Evolutionary conservation across 2,329 filamentous ascomycete species (phyloP).

Genomic region (Phaeoacremonium minimum): DNA sequence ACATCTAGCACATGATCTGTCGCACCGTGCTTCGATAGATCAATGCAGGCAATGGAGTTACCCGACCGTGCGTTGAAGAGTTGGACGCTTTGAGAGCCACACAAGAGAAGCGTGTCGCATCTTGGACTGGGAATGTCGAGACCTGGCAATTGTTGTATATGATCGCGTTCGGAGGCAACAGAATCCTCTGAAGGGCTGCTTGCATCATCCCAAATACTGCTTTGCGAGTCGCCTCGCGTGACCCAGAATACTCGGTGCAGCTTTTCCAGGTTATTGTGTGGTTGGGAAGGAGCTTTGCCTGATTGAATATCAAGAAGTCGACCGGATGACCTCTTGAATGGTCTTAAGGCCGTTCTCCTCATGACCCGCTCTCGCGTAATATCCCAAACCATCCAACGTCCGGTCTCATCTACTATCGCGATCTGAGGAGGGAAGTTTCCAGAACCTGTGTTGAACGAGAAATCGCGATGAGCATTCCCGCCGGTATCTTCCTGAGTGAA

Average conservation of each 20-base stretch:
- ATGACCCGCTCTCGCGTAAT: conserved; percentile 33
- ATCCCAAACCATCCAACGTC: conserved; percentile 67
- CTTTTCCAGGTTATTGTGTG: too few relatives aligned
- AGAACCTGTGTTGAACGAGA: conserved; percentile 56
- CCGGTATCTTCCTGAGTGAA: conserved; percentile 50
- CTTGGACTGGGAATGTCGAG: too few relatives aligned
- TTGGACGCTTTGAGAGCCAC: conserved; percentile 4
- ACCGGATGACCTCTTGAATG: too few relatives aligned
- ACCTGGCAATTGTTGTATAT: too few relatives aligned
- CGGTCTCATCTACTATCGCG: conserved; percentile 60
- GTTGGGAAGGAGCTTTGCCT: conserved; percentile 19
- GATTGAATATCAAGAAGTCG: conserved; percentile 23
- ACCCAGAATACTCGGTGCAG: conserved; percentile 38
- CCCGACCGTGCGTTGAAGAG: conserved; percentile 5
- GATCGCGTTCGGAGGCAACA: too few relatives aligned
- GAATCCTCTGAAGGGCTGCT: conserved; percentile 5
- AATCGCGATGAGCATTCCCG: conserved; percentile 53
- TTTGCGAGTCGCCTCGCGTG: too few relatives aligned
- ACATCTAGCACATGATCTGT: conserved; percentile 51
- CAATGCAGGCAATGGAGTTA: conserved; percentile 8
- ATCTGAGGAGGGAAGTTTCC: conserved; percentile 53
- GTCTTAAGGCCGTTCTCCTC: conserved; percentile 34
- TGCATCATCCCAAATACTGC: conserved; percentile 16
- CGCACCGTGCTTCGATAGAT: conserved; percentile 18
- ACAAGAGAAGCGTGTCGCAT: conserved; percentile 8